A percentile compares a stretch with the other conserved stretches of the same genome.
Evolutionary conservation across 2,329 filamentous ascomycete species (phyloP).

Genomic region (Fusarium bulbicola): DNA sequence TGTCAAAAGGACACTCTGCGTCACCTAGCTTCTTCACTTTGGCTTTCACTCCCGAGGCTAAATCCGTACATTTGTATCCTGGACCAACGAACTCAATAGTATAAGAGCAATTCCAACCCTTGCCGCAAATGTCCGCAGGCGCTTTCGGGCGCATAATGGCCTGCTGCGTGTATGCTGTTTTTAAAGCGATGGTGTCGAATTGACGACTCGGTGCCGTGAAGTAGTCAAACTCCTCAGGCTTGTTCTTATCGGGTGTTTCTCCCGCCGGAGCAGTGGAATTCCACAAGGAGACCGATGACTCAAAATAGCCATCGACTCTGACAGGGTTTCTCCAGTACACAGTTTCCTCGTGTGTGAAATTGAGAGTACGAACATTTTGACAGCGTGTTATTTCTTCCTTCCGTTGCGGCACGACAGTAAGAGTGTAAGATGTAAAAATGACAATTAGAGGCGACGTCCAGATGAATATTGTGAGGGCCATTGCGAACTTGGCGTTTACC

Average conservation of each 20-base stretch:
- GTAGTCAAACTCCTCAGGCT: conserved; percentile 38
- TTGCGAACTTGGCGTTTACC: conserved; percentile 38
- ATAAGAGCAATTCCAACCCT: conserved; percentile 40
- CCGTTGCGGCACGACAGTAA: conserved; percentile 24
- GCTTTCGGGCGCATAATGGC: conserved; percentile 30
- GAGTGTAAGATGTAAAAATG: conserved; percentile 40
- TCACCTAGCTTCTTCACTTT: conserved; percentile 28
- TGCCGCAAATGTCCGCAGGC: conserved; percentile 32
- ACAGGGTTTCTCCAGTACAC: conserved; percentile 27
- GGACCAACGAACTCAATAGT: conserved; percentile 34
- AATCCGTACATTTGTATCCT: conserved; percentile 32
- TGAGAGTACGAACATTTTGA: conserved; percentile 38
- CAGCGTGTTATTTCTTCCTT: conserved; percentile 25
- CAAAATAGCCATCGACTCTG: conserved; percentile 12
- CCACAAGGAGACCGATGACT: conserved; percentile 33
- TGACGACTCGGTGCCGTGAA: conserved; percentile 31
- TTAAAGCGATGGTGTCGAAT: conserved; percentile 28
- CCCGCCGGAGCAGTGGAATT: conserved; percentile 25
- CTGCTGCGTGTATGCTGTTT: conserved; percentile 30
- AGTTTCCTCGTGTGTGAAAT: conserved; percentile 34
- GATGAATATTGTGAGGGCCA: conserved; percentile 40
- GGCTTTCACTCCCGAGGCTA: conserved; percentile 22
- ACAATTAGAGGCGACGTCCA: conserved; percentile 41
- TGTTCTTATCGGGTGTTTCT: background rate
- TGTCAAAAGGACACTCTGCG: conserved; percentile 34